Conservation (phyloP, 2,329 filamentous ascomycete genomes). For the Xylariaceae sp. region DNA sequence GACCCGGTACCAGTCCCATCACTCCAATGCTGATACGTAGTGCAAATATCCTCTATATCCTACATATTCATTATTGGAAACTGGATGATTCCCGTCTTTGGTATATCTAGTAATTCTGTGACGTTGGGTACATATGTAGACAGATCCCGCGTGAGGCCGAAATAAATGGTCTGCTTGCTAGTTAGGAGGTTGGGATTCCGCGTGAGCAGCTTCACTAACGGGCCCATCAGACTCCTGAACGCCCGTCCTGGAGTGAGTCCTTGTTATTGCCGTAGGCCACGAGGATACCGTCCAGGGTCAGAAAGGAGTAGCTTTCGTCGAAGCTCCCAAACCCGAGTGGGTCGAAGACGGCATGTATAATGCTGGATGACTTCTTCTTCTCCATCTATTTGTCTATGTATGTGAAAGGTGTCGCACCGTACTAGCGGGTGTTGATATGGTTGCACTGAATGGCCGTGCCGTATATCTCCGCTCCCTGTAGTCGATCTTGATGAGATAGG, state of each 20-base stretch:
- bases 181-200: constrained; percentile 25
- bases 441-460: constrained; percentile 52
- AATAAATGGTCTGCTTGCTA: constrained; percentile 40
- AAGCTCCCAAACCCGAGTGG: constrained; percentile 54
- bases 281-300: constrained; percentile 43
- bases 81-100: constrained; percentile 36
- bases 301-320: constrained; percentile 51
- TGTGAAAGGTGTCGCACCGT: constrained; percentile 47
- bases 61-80: constrained; percentile 45
- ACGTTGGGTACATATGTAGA: constrained; percentile 38
- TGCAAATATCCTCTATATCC: constrained; percentile 44
- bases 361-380: constrained; percentile 48
- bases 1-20: constrained; percentile 41
- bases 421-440: constrained; percentile 42
- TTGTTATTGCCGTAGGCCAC: constrained; percentile 45
- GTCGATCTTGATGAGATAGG: no score
- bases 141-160: constrained; percentile 40
- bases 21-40: constrained; percentile 43
- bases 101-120: constrained; percentile 36
- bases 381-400: constrained; percentile 55
- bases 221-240: constrained; percentile 24
- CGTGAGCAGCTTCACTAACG: constrained; percentile 38
- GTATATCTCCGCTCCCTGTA: constrained; percentile 50
- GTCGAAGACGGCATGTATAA: constrained; percentile 42
- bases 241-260: constrained; percentile 30